phyloP scores from a whole-genome alignment of 2,329 filamentous ascomycete species.

The Phialemoniopsis sp. region DNA sequence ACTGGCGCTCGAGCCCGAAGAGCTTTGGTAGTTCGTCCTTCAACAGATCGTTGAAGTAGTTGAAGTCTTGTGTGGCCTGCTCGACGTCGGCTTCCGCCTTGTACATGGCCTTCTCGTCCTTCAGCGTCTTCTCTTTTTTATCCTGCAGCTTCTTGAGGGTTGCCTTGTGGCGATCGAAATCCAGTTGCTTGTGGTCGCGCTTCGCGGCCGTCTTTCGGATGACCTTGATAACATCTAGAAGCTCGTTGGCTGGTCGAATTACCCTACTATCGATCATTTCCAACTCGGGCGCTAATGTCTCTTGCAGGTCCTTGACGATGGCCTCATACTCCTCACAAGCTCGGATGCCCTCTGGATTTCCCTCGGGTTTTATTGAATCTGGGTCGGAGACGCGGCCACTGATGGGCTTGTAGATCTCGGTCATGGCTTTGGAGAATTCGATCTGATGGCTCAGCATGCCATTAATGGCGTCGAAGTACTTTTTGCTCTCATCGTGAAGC shows the following conservation, averaged over 20 bases:
- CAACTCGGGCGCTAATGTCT: conserved; percentile 82
- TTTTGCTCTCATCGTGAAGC: conserved; percentile 93
- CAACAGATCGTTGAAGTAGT: conserved; percentile 95
- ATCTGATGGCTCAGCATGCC: conserved; percentile 97
- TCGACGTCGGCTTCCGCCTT: conserved; percentile 92
- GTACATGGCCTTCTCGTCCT: conserved; percentile 97
- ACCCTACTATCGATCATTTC: conserved; percentile 96
- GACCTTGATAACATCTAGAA: conserved; percentile 91
- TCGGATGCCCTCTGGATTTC: conserved; percentile 87
- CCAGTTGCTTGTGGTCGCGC: conserved; percentile 94
- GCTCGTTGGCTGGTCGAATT: conserved; percentile 87
- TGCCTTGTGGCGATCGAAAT: conserved; percentile 84
- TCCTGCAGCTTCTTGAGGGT: conserved; percentile 92
- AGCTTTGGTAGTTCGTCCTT: conserved; percentile 94
- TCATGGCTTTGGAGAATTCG: conserved; percentile 93
- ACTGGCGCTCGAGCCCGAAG: conserved; percentile 84
- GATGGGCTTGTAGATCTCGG: conserved; percentile 97
- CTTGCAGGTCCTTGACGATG: conserved; percentile 85
- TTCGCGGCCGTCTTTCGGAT: conserved; percentile 86
- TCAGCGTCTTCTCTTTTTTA: conserved; percentile 93
- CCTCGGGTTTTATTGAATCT: conserved; percentile 73
- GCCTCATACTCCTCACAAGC: conserved; percentile 96
- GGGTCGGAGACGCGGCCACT: conserved; percentile 94
- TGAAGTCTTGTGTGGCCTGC: conserved; percentile 88
- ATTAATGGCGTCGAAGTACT: conserved; percentile 97